phyloP scores from a whole-genome alignment of 495 filamentous ascomycete genomes.

The Xylaria venustula region DNA sequence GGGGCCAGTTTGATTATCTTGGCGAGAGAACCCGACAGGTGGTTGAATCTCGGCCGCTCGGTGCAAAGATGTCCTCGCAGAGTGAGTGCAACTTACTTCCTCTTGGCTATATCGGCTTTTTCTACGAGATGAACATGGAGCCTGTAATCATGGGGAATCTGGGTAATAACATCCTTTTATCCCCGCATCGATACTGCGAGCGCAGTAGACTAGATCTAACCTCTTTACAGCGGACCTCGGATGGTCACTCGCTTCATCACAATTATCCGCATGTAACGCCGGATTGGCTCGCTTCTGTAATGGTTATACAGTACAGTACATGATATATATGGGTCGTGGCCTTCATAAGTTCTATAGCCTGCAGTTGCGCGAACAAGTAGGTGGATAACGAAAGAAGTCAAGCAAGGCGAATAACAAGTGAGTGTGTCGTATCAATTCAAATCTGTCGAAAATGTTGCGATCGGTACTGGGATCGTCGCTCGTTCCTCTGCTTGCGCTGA shows the following conservation, averaged over 20 bases:
- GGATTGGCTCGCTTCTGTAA: conserved; percentile 13
- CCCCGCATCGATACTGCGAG: too few species aligned
- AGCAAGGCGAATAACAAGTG: too few species aligned
- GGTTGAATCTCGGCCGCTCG: conserved; percentile 26
- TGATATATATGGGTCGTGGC: neutral
- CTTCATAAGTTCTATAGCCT: too few species aligned
- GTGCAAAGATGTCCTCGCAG: conserved; percentile 22
- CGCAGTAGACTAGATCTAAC: too few species aligned
- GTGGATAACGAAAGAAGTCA: too few species aligned
- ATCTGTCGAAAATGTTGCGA: conserved; percentile 20
- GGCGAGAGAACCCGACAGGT: conserved; percentile 15
- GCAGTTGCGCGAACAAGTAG: too few species aligned
- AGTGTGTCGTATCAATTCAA: too few species aligned
- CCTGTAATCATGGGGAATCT: neutral
- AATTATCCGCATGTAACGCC: neutral
- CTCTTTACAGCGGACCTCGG: too few species aligned
- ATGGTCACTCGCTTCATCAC: neutral
- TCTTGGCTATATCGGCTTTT: neutral
- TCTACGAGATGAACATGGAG: neutral
- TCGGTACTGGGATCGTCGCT: conserved; percentile 19
- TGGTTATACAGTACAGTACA: too few species aligned
- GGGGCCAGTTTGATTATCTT: neutral
- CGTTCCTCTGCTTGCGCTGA: conserved; percentile 22
- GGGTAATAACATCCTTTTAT: conserved; percentile 9
- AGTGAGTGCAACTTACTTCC: too few species aligned